Evolutionary conservation across 345 rosid species (phyloP).

Genomic region (Camelina hispida): DNA sequence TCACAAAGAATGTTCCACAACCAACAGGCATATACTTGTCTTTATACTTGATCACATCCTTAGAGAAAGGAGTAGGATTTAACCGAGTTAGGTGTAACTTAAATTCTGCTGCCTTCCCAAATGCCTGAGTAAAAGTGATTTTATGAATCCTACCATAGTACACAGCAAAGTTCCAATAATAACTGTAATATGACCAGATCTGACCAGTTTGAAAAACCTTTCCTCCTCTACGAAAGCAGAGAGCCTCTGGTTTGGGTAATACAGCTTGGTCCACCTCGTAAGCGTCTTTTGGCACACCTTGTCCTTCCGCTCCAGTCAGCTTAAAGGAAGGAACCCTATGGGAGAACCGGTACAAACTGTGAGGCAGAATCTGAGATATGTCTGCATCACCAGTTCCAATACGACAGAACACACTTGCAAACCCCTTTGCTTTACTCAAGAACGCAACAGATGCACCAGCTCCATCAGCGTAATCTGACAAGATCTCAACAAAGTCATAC

Average conservation of each 20-base stretch:
- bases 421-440: conserved; percentile 73
- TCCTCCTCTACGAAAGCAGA: too few relatives aligned
- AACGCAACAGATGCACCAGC: conserved; percentile 52
- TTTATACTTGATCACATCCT: conserved; percentile 33
- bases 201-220: too few relatives aligned
- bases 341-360: conserved; percentile 65
- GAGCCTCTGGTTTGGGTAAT: background rate
- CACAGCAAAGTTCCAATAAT: too few relatives aligned
- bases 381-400: conserved; percentile 37
- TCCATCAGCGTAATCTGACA: conserved; percentile 54
- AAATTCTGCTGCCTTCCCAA: too few relatives aligned
- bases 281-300: conserved; percentile 45
- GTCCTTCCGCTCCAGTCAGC: conserved; percentile 54
- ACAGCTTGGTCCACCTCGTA: conserved; percentile 32
- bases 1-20: conserved; percentile 67
- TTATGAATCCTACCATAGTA: too few relatives aligned
- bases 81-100: too few relatives aligned
- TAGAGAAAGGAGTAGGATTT: too few relatives aligned
- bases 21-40: conserved; percentile 44
- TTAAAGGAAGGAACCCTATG: conserved; percentile 69
- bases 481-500: conserved; percentile 57
- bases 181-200: background rate
- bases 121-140: too few relatives aligned
- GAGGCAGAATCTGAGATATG: conserved; percentile 45
- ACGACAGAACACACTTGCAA: conserved; percentile 62